Base-by-base conservation (phyloP, 345 rosid genomes). In the Excoecaria agallocha region DNA sequence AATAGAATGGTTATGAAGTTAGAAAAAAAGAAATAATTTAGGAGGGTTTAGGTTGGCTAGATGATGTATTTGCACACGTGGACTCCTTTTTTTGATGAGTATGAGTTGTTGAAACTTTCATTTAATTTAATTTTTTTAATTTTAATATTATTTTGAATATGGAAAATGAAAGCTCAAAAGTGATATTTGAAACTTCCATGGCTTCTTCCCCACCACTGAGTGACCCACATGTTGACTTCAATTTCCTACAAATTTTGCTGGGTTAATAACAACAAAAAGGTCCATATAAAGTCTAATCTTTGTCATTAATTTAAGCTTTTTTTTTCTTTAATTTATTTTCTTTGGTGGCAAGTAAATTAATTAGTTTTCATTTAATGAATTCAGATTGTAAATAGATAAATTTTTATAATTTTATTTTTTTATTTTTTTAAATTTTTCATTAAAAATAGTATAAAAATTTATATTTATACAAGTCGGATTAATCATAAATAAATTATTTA, bases 181-280 rank as follows among this genome's bases (percentile, higher is more conserved):
- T 59, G 63, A 24, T 4, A 8, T 24, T 20, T 38, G 86, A 79
- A 82, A 69, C 84, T 74, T 82, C 80, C 76, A 67, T 54, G 81
- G 56, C 43, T 71, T 78, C 72, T 74, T 74, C 74, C 22, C 7
- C 65, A 60, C 19, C 30, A 30, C 1, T 60, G 12, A 22, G 25
- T 19, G 80, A 48, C 78, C 84, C 83, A 37, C 72, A 46, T 30
- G 82, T 79, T 78, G 81, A 85, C 82, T 41, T 22, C 43, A 50
- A 39, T 5, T 49, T 50, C 45, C 69, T 46, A 62, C 38, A 16
- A 11, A 43, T 3, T 13, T 70, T 70, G 52, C 45, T 79, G 35
- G 69, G 56, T 72, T 81, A 78, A 70, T 70, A 51, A 45, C 69
- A 73, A 72, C 64, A 78, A 72, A 73, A 75, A 70, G 6, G 50